phyloP scores from a whole-genome alignment of 2,329 filamentous ascomycete genomes.

The Corinectria fuckeliana region DNA sequence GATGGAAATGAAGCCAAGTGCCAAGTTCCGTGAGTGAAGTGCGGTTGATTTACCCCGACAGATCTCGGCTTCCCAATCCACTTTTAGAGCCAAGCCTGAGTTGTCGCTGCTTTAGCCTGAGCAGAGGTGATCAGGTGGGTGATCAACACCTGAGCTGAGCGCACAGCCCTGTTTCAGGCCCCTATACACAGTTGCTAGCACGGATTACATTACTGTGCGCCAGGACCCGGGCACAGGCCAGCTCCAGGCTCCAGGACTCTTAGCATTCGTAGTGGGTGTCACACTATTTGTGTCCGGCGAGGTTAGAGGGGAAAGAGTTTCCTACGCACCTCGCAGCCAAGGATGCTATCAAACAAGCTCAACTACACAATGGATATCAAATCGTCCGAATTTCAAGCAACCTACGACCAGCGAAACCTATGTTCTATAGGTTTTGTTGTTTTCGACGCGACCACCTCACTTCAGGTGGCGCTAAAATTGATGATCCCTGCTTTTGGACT shows the following conservation, averaged over 20 bases:
- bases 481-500: background rate
- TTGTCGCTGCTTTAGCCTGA: too few species aligned
- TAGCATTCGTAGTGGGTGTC: too few species aligned
- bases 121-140: too few species aligned
- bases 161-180: too few species aligned
- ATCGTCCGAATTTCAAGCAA: background rate
- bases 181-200: too few species aligned
- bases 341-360: background rate
- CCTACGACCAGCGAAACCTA: background rate
- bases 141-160: too few species aligned
- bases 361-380: background rate
- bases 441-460: background rate
- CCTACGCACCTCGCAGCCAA: background rate
- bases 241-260: too few species aligned
- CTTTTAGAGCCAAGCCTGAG: too few species aligned
- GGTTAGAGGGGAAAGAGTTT: background rate
- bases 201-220: too few species aligned
- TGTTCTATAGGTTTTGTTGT: background rate
- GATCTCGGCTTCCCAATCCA: too few species aligned
- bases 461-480: background rate
- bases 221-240: too few species aligned
- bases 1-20: background rate
- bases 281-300: too few species aligned
- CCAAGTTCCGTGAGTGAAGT: background rate
- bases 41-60: constrained; percentile 16